Base-by-base conservation (phyloP, 495 filamentous ascomycete species). In the Aspergillus diversus region DNA sequence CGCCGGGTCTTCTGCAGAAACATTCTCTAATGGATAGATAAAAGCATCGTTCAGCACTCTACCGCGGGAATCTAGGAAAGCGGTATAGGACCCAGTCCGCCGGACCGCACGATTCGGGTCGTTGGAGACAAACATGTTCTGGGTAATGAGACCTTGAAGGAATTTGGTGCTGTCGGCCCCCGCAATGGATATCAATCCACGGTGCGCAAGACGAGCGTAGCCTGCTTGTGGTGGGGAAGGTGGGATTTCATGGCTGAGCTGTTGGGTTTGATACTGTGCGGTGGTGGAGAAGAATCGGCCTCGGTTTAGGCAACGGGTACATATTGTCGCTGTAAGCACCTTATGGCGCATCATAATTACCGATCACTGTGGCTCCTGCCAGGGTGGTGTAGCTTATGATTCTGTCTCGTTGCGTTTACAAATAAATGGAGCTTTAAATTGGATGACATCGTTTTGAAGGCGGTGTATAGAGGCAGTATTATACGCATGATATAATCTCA, bases 1-100 rank as follows among this genome's bases (percentile, higher is more conserved):
- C 16, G 77, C 79, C 9, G 77, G 79, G n/a, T 86, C 82, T 6
- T 77, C 73, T 5, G 63, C 31, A 0, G 65, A 39, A 15, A 63
- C 31, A 61, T 65, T 57, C 15, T 73, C 59, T 7, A 73, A 61
- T 51, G 87, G 87, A 79, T 95, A 97, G 33, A 99, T 80, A 77
- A 97, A 97, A 32, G 91, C 90, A 73, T 99, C 95, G 75, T 93
- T 85, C 32, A 97, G 79, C 9, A 97, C 80, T 46, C 92, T 84
- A 48, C 95, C 93, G 65, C 89, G 85, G 17, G 92, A 92, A 66
- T 88, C 96, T 12, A 99, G 84, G 69, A 99, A 97, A 2, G 87
- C 90, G 27, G 85, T 79, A 77, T 96, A 97, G 71, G 86, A 86
- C 15, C 86, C 86, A 4, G 61, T 74, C 9, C 54, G 75, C 52